A percentile compares a stretch with the other conserved stretches of the same genome.
phyloP scores from a whole-genome alignment of 768 basidiomycete species.

The Lyophyllum shimeji region DNA sequence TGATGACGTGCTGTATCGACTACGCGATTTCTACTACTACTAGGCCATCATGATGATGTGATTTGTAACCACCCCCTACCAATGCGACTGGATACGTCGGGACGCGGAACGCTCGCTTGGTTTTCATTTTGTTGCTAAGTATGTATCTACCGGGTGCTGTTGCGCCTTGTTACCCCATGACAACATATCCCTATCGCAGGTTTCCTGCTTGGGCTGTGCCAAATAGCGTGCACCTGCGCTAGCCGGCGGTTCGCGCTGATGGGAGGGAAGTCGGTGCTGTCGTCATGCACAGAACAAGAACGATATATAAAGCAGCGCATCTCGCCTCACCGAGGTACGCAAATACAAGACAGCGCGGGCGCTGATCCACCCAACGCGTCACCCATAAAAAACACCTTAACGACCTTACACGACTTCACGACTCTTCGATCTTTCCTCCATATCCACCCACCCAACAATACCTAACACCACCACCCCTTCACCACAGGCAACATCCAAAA shows the following conservation, averaged over 20 bases:
- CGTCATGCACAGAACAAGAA: conserved; percentile 1
- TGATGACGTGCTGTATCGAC: too few species aligned
- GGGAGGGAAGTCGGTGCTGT: not conserved
- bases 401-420: conserved; percentile 3
- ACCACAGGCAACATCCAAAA: not conserved
- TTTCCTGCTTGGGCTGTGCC: not conserved
- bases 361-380: conserved; percentile 4
- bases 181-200: not conserved
- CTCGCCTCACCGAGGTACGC: not conserved
- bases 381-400: not conserved
- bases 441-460: not conserved
- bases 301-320: not conserved
- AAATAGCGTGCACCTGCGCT: not conserved
- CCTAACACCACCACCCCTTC: not conserved
- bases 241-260: not conserved
- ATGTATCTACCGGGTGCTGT: not conserved
- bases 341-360: conserved; percentile 6
- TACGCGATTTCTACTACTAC: not conserved
- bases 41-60: not conserved
- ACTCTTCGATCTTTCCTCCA: not conserved
- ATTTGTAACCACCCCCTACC: not conserved
- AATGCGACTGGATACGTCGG: not conserved
- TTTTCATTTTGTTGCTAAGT: not conserved
- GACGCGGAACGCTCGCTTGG: not conserved
- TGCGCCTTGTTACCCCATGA: not conserved